Base-by-base conservation (phyloP, 768 basidiomycete genomes). In the Coprinellus aureogranulatus region DNA sequence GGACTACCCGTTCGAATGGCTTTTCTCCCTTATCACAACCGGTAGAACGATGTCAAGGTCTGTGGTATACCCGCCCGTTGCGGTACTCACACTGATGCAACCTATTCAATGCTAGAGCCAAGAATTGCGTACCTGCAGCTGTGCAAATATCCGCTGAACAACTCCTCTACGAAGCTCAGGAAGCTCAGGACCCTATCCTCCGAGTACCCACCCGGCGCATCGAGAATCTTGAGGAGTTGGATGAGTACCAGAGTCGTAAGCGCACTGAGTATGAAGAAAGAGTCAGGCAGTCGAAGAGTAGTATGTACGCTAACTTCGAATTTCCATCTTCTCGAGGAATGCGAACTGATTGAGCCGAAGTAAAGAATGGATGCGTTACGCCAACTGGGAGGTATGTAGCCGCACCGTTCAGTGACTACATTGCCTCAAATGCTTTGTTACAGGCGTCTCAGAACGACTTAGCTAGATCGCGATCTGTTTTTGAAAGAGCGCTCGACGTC, bases 371-470 rank as follows among this genome's bases (percentile, higher is more conserved):
- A 71, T 90, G 12, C 87, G 89, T 65, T 92, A 91, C 62, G 90
- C 90, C 28, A 90, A 87, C 66, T 92, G 90, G 89, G 90, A 92
- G 80, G 86, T 86, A 68, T 53, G 77, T 67, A 47, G 9, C 11
- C 12, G 54, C 30, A 20, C 60, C 50, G 26, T 18, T n/a, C 34
- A 6, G 14, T 34, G 14, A 6, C 34, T 14, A 34, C 14, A 37
- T 30, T 22, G 57, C 54, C 46, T n/a, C 39, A 20, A 22, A 30
- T 14, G 37, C 23, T 61, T 20, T 41, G 12, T 37, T 46, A 8
- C 54, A 94, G 85, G 94, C 97, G 23, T 90, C 89, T 63, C 97
- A 98, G 80, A 94, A 94, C 64, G 94, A 98, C 77, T 98, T 89
- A 66, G 90, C 92, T 40, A 87, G 96, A 59, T 91, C 97, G 1